phyloP scores from a whole-genome alignment of 2,329 filamentous ascomycete genomes.

The Aspergillus pseudonomiae region DNA sequence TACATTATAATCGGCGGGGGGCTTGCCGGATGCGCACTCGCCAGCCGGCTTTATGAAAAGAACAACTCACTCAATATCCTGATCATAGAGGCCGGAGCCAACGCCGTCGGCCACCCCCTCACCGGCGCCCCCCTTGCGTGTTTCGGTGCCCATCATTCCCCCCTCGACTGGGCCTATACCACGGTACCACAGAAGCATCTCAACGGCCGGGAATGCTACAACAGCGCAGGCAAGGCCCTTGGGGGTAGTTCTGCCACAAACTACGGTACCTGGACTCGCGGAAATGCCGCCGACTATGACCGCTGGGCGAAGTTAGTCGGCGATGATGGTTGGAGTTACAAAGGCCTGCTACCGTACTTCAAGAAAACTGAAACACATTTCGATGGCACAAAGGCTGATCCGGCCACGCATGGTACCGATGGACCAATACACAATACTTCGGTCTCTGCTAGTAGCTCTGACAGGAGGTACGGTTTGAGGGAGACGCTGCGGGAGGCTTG shows the following conservation, averaged over 20 bases:
- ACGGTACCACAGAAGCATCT: constrained; percentile 36
- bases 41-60: constrained; percentile 30
- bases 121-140: constrained; percentile 13
- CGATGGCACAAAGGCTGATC: constrained; percentile 22
- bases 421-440: constrained; percentile 29
- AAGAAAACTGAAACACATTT: constrained; percentile 41
- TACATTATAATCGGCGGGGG: background rate
- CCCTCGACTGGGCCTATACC: constrained; percentile 36
- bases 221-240: constrained; percentile 42
- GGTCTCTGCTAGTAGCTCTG: constrained; percentile 20
- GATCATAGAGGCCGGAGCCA: constrained; percentile 37
- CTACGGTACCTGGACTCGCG: constrained; percentile 48
- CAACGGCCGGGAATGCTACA: constrained; percentile 28
- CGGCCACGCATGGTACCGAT: constrained; percentile 29
- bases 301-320: constrained; percentile 48
- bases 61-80: constrained; percentile 22
- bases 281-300: constrained; percentile 50
- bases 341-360: constrained; percentile 52
- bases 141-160: constrained; percentile 28
- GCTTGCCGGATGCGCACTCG: constrained; percentile 31
- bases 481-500: constrained; percentile 42
- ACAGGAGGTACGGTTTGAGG: constrained; percentile 44
- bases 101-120: constrained; percentile 18
- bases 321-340: constrained; percentile 51
- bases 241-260: constrained; percentile 49